Percentiles rank a stretch among this genome's conserved stretches.
Evolutionary conservation across 805 yeast species (phyloP).

Genomic region (Monosporozyma unispora): DNA sequence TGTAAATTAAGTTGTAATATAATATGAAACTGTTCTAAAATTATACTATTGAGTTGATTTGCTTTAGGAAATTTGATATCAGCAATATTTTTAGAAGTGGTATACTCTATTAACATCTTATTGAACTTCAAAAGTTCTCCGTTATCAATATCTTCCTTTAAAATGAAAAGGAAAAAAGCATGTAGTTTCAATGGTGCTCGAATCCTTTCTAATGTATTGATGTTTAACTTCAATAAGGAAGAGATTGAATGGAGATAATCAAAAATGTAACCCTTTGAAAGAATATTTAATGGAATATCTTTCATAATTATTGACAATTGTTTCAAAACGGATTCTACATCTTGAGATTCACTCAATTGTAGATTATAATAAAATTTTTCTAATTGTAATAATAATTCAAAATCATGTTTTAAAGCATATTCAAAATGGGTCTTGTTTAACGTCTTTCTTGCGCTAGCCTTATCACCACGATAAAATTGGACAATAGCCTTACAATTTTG

Average conservation of each 20-base stretch:
- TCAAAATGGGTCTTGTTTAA: neutral
- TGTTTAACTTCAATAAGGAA: conserved; percentile 7
- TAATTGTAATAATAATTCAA: conserved; percentile 14
- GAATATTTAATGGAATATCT: conserved; percentile 13
- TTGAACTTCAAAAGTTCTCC: neutral
- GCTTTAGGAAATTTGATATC: conserved; percentile 39
- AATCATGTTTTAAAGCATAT: conserved; percentile 3
- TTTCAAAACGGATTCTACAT: neutral
- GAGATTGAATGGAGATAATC: conserved; percentile 19
- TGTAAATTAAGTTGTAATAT: conserved; percentile 25
- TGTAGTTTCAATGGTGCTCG: conserved; percentile 5
- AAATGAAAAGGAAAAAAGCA: conserved; percentile 5
- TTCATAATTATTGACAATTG: conserved; percentile 9
- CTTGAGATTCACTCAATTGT: conserved; percentile 2
- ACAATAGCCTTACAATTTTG: conserved; percentile 11
- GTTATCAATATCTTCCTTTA: neutral
- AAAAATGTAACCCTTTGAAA: conserved; percentile 19
- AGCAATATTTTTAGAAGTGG: conserved; percentile 3
- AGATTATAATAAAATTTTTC: conserved; percentile 20
- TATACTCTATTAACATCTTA: neutral
- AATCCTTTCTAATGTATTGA: neutral
- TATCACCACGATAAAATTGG: neutral
- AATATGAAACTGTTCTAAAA: conserved; percentile 27
- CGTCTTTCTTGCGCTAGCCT: neutral
- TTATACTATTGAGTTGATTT: conserved; percentile 25